Evolutionary conservation across 805 yeast species (phyloP).

Genomic region (Myxozyma monticola): DNA sequence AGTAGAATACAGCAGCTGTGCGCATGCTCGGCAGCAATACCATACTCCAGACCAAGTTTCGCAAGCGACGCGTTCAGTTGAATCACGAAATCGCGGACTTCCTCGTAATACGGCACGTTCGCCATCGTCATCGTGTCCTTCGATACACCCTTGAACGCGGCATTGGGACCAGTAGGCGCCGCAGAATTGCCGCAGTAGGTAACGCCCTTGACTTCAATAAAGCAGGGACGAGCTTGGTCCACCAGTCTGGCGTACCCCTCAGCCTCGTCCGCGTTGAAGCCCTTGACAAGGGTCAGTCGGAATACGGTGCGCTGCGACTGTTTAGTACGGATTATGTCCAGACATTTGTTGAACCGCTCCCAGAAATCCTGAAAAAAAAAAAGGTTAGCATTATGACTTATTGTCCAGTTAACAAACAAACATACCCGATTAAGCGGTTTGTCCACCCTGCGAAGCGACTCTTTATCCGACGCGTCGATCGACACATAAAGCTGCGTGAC

Average conservation of each 20-base stretch:
- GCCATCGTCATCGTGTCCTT: constrained; percentile 72
- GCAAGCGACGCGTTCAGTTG: constrained; percentile 61
- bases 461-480: constrained; percentile 88
- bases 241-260: constrained; percentile 86
- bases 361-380: constrained; percentile 70
- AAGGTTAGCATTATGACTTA: no score
- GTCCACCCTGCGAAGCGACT: constrained; percentile 77
- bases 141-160: constrained; percentile 16
- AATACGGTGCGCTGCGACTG: constrained; percentile 79
- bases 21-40: constrained; percentile 91
- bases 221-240: constrained; percentile 75
- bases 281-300: constrained; percentile 86
- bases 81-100: constrained; percentile 74
- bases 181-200: constrained; percentile 93
- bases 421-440: constrained; percentile 69
- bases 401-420: background rate
- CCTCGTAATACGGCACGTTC: constrained; percentile 91
- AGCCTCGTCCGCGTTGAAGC: constrained; percentile 81
- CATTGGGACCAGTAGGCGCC: constrained; percentile 59
- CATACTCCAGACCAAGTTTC: constrained; percentile 69
- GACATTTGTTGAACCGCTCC: constrained; percentile 80
- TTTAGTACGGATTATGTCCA: constrained; percentile 76
- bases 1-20: constrained; percentile 89
- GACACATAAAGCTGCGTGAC: constrained; percentile 92
- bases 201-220: constrained; percentile 91